Evolutionary conservation across 2,329 filamentous ascomycete genomes (phyloP).

Genomic region (Sclerotinia spermophila): DNA sequence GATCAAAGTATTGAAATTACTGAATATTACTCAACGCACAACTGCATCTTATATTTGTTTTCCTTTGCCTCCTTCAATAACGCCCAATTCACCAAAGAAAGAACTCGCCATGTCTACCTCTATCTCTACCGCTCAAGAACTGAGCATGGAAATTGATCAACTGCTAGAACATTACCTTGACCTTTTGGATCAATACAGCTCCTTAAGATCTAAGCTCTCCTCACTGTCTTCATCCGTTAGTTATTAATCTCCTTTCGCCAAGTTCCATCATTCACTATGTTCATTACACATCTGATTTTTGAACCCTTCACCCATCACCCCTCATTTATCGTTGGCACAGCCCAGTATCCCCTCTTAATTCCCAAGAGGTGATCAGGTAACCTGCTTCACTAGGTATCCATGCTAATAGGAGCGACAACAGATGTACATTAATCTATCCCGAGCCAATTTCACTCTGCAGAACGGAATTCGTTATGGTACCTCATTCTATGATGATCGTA

Average conservation of each 20-base stretch:
- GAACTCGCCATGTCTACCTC: neutral
- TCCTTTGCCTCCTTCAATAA: neutral
- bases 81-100: neutral
- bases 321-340: neutral
- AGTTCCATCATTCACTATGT: constrained; percentile 42
- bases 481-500: constrained; percentile 70
- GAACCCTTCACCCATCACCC: neutral
- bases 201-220: constrained; percentile 53
- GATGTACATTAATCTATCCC: constrained; percentile 48
- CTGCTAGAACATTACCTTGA: constrained; percentile 51
- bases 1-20: neutral
- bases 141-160: constrained; percentile 10
- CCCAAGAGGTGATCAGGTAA: neutral
- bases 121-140: neutral
- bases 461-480: constrained; percentile 61
- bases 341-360: neutral
- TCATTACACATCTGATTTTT: neutral
- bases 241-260: constrained; percentile 54
- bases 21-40: neutral
- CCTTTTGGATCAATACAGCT: constrained; percentile 63
- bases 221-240: constrained; percentile 45
- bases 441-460: constrained; percentile 70
- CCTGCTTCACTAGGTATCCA: neutral
- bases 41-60: neutral
- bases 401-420: constrained; percentile 16